Evolutionary conservation across 306 rosid genomes (phyloP).

Genomic region (Quercus suber): DNA sequence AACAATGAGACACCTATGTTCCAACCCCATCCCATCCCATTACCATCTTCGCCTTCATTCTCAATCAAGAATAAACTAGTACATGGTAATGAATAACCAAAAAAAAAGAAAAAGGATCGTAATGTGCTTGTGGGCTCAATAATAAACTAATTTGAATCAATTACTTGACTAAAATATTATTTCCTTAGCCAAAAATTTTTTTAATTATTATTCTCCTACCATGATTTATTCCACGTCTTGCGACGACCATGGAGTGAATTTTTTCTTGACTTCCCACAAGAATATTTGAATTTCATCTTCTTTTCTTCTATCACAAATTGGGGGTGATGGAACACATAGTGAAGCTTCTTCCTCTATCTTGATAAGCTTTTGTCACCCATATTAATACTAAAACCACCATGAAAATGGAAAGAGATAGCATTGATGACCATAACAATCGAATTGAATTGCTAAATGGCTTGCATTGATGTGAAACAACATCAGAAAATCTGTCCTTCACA

Average conservation of each 20-base stretch:
- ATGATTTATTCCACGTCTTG: slow-evolving; percentile 30
- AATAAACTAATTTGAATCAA: not conserved
- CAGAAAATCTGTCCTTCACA: slow-evolving; percentile 40
- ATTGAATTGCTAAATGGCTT: slow-evolving; percentile 36
- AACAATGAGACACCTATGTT: too few species aligned
- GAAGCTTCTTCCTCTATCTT: slow-evolving; percentile 31
- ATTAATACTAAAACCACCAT: slow-evolving; percentile 47
- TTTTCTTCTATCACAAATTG: slow-evolving; percentile 4
- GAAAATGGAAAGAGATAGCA: slow-evolving; percentile 53
- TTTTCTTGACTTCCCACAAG: not conserved
- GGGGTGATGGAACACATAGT: slow-evolving; percentile 25
- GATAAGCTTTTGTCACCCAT: slow-evolving; percentile 42
- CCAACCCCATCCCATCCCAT: too few species aligned
- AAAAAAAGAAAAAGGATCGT: not conserved
- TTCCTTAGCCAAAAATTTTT: too few species aligned
- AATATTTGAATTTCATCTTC: not conserved
- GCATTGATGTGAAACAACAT: slow-evolving; percentile 66
- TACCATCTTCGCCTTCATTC: too few species aligned
- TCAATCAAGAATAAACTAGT: too few species aligned
- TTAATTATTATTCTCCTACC: slow-evolving; percentile 3
- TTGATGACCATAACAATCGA: slow-evolving; percentile 45
- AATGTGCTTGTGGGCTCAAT: not conserved
- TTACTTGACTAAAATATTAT: too few species aligned
- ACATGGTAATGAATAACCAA: too few species aligned
- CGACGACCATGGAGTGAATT: slow-evolving; percentile 29